Evolutionary conservation across 768 basidiomycete genomes (phyloP).

Genomic region (Saitozyma sp.): DNA sequence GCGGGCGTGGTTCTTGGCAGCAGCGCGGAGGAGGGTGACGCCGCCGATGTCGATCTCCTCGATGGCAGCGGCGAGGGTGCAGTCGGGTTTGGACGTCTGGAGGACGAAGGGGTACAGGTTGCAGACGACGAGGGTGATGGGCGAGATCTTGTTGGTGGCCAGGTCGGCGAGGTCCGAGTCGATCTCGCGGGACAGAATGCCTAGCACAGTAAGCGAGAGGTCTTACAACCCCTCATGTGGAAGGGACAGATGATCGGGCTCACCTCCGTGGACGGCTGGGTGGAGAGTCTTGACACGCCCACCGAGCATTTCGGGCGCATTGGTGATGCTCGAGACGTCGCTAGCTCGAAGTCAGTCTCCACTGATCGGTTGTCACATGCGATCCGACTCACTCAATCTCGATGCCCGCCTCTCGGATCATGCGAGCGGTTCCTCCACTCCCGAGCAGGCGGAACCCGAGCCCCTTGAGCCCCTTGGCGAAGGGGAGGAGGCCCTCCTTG

Average conservation of each 20-base stretch:
- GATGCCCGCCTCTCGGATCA: slow-evolving; percentile 90
- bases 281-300: slow-evolving; percentile 98
- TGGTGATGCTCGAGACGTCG: slow-evolving; percentile 95
- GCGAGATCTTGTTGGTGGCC: slow-evolving; percentile 75
- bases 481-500: slow-evolving; percentile 82
- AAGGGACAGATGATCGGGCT: slow-evolving; percentile 13
- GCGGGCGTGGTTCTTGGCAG: slow-evolving; percentile 95
- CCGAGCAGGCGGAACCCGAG: slow-evolving; percentile 86
- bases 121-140: slow-evolving; percentile 96
- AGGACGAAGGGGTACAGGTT: slow-evolving; percentile 96
- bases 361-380: not conserved
- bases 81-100: slow-evolving; percentile 75
- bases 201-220: slow-evolving; percentile 54
- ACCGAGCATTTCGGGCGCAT: slow-evolving; percentile 97
- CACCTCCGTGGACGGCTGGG: slow-evolving; percentile 95
- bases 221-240: not conserved
- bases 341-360: slow-evolving; percentile 55
- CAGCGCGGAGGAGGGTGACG: slow-evolving; percentile 93
- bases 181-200: slow-evolving; percentile 90
- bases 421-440: slow-evolving; percentile 96
- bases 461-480: slow-evolving; percentile 78
- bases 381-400: slow-evolving; percentile 71
- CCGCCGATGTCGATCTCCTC: slow-evolving; percentile 99
- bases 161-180: slow-evolving; percentile 87
- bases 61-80: slow-evolving; percentile 86